Evolutionary conservation across 169 alveolate species (phyloP), one percentile per base, ranked within the genome.

Genomic region (Plasmodium coatneyi): DNA sequence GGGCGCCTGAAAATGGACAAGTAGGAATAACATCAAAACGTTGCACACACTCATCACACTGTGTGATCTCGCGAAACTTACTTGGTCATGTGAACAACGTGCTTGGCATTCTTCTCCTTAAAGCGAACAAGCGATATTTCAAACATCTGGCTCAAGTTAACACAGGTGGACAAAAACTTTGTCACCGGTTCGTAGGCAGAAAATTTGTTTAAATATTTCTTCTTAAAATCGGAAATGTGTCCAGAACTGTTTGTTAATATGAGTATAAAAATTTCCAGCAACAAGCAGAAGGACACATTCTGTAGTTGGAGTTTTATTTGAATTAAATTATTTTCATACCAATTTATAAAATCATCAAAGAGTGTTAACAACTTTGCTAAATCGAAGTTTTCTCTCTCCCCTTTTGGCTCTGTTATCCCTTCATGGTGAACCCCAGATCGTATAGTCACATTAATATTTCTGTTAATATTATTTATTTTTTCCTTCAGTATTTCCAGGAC

Each of bases 261-360:
- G 28, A 89, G 71, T 43, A 89, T 79, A 89, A 79, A 79, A 56
- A 89, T 56, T 89, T 89, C 94, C 52, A 89, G 71, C n/a, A 78
- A 66, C 30, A 89, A 80, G 19, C 94, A 89, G 56, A 89, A 89
- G 10, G 94, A 84, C 46, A 89, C 71, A 79, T 89, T 89, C 72
- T 89, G 82, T 28, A 89, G 71, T 46, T 89, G 94, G 7, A 78
- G 82, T 79, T 89, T 89, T 54, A 89, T 89, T 66, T 89, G 94
- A 60, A 30, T 79, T 79, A 89, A 70, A 89, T 89, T 89, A 89
- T 89, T 89, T 72, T 89, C 94, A 60, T 80, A 78, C 94, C 94
- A 89, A 39, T 78, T 89, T n/a, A 89, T 79, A 89, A 89, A 89
- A 54, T 78, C 89, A 79, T 79, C 86, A 89, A 79, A 89, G 22